These are phyloP conservation scores for Podila epicladia DNA, from an alignment of 192 early-diverging fungal genomes.

Conservation along the genomic window DNA sequence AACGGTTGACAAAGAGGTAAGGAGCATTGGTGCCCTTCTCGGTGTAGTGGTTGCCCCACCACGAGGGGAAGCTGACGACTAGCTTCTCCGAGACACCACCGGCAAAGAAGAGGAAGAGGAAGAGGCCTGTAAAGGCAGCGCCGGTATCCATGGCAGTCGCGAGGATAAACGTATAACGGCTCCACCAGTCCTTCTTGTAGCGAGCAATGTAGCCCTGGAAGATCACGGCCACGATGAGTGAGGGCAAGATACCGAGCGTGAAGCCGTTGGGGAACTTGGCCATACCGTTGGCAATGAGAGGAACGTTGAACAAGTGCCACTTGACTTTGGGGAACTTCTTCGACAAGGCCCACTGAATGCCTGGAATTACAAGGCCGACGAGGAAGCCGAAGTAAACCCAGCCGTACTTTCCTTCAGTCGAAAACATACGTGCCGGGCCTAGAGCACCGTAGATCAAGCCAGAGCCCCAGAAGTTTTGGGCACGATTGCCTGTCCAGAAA, in stretches of 20 bases:
- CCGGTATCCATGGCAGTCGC: constrained; percentile 68
- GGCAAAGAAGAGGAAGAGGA: constrained; percentile 57
- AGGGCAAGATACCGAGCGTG: constrained; percentile 30
- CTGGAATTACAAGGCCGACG: constrained; percentile 58
- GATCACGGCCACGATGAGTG: constrained; percentile 43
- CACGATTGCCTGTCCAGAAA: constrained; percentile 53
- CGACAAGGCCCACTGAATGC: constrained; percentile 60
- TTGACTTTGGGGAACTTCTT: constrained; percentile 56
- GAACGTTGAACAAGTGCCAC: constrained; percentile 56
- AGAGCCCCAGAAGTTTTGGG: constrained; percentile 63
- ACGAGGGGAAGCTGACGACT: neutral
- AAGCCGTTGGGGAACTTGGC: constrained; percentile 58
- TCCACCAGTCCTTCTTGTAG: constrained; percentile 57
- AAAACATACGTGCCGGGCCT: constrained; percentile 67
- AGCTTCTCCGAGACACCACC: constrained; percentile 27
- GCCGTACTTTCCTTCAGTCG: constrained; percentile 34
- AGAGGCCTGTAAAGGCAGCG: constrained; percentile 50
- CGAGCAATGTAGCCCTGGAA: constrained; percentile 58
- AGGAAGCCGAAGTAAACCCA: constrained; percentile 38
- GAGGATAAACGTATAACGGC: constrained; percentile 72
- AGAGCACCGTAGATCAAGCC: constrained; percentile 42
- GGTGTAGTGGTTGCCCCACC: neutral
- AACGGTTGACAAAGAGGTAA: neutral
- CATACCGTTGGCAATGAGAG: constrained; percentile 54
- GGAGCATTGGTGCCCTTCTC: neutral